phyloP scores from a whole-genome alignment of 768 basidiomycete genomes.

The Lentinula sp. region DNA sequence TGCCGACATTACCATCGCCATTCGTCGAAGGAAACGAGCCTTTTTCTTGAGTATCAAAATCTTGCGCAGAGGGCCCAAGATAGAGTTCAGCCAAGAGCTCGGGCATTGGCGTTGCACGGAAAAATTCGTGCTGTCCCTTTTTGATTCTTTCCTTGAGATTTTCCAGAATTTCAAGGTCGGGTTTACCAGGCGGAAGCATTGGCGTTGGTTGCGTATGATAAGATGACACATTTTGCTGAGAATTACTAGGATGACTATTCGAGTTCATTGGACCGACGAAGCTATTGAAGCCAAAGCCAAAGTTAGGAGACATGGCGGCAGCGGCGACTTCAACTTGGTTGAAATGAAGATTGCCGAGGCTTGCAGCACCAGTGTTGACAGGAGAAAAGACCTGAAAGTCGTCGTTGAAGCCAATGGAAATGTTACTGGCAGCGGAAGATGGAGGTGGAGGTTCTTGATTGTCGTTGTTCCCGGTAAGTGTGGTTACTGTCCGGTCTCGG shows the following conservation, averaged over 20 bases:
- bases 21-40: neutral
- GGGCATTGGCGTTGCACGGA: constrained; percentile 60
- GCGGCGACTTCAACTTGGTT: neutral
- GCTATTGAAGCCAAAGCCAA: constrained; percentile 2
- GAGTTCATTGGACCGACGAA: constrained; percentile 4
- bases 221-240: neutral
- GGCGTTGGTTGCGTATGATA: neutral
- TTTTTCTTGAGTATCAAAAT: constrained; percentile 3
- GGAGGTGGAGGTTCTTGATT: neutral
- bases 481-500: constrained; percentile 1
- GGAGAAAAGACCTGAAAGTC: neutral
- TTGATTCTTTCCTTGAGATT: constrained; percentile 71
- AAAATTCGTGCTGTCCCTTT: constrained; percentile 66
- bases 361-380: neutral
- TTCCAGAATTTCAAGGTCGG: constrained; percentile 70
- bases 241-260: neutral
- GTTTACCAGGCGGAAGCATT: constrained; percentile 45
- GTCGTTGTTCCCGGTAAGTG: neutral
- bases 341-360: neutral
- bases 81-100: constrained; percentile 59
- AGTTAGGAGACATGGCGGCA: neutral
- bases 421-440: neutral
- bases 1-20: constrained; percentile 12
- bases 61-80: constrained; percentile 38
- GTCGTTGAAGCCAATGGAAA: neutral